These are phyloP conservation scores for Starmerella bombicola DNA, from an alignment of 805 yeast genomes.

Conservation along the genomic window DNA sequence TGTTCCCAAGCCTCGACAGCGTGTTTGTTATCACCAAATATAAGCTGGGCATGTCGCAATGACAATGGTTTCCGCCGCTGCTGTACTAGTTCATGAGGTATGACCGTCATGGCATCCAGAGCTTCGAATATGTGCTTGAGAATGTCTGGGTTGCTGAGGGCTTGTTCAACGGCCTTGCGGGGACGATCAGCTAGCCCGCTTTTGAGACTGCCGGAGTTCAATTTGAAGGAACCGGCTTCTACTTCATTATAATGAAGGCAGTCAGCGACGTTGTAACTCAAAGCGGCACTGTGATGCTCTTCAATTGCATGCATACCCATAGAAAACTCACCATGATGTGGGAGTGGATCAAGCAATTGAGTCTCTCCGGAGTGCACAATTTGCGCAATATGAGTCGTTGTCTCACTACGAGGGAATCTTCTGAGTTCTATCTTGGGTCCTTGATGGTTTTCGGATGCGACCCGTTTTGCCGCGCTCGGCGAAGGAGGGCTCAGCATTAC, in stretches of 20 bases:
- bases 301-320: neutral
- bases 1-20: conserved; percentile 36
- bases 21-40: conserved; percentile 45
- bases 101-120: conserved; percentile 43
- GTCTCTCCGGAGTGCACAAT: conserved; percentile 5
- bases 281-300: neutral
- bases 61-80: conserved; percentile 57
- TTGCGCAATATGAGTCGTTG: conserved; percentile 3
- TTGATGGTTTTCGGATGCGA: neutral
- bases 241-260: neutral
- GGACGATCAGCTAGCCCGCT: neutral
- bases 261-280: neutral
- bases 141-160: conserved; percentile 69
- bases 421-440: conserved; percentile 1
- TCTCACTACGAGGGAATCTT: conserved; percentile 8
- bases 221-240: neutral
- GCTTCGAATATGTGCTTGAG: conserved; percentile 45
- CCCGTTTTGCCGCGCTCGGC: neutral
- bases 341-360: conserved; percentile 6
- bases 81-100: conserved; percentile 54
- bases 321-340: neutral
- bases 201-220: neutral
- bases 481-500: neutral
- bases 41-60: conserved; percentile 52
- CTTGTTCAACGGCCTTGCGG: conserved; percentile 28